Evolutionary conservation across 148 eudicot genomes (phyloP).

Genomic region (Vaccinium myrtillus): DNA sequence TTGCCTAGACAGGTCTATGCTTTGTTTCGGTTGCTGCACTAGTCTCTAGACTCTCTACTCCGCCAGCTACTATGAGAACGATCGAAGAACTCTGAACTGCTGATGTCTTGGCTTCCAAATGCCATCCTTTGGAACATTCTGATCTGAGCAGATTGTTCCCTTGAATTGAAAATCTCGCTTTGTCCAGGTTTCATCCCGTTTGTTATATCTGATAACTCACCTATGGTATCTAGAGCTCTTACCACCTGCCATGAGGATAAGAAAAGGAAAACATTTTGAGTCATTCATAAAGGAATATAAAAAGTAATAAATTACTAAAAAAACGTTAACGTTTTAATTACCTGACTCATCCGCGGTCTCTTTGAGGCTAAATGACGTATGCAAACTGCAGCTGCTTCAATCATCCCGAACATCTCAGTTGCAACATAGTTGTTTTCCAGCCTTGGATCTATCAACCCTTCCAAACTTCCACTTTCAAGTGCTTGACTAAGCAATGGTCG

Average conservation of each 20-base stretch:
- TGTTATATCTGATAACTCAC: slow-evolving; percentile 61
- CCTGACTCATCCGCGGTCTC: slow-evolving; percentile 96
- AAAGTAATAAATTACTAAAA: not conserved
- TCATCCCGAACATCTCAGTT: slow-evolving; percentile 76
- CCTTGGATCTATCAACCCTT: slow-evolving; percentile 68
- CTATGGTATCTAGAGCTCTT: slow-evolving; percentile 70
- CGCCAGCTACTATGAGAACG: slow-evolving; percentile 55
- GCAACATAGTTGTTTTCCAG: slow-evolving; percentile 59
- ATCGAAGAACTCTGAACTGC: slow-evolving; percentile 50
- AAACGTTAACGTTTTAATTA: slow-evolving; percentile 10
- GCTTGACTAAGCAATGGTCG: slow-evolving; percentile 84
- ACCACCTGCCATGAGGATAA: slow-evolving; percentile 52
- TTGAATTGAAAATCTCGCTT: slow-evolving; percentile 62
- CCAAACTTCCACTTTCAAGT: slow-evolving; percentile 66
- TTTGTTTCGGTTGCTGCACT: not conserved
- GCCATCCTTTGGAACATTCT: slow-evolving; percentile 90
- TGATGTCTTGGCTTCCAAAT: slow-evolving; percentile 77
- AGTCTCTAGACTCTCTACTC: slow-evolving; percentile 23
- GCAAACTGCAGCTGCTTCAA: slow-evolving; percentile 98
- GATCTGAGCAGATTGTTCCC: slow-evolving; percentile 90
- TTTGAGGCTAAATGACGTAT: slow-evolving; percentile 80
- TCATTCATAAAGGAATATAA: not conserved
- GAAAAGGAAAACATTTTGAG: not conserved
- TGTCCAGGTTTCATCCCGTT: slow-evolving; percentile 98
- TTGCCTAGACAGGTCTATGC: not conserved